Percentiles rank a stretch among this genome's conserved stretches.
phyloP scores from a whole-genome alignment of 1,284 basidiomycete genomes.

The Cryptococcus sp. region DNA sequence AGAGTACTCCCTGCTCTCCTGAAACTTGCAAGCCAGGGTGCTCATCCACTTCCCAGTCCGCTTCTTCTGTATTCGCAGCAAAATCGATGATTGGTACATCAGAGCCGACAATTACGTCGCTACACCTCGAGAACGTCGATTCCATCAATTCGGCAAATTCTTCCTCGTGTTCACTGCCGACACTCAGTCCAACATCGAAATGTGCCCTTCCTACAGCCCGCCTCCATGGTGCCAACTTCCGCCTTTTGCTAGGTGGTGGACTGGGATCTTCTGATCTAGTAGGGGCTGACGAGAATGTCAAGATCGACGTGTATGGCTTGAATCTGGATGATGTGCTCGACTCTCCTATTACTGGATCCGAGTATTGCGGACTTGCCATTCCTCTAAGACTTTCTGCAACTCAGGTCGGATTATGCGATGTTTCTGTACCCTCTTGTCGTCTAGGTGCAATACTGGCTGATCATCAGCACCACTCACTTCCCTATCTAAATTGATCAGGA shows the following conservation, averaged over 20 bases:
- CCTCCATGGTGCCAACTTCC: conserved; percentile 17
- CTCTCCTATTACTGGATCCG: not conserved
- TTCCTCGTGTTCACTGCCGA: conserved; percentile 9
- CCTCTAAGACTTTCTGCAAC: conserved; percentile 30
- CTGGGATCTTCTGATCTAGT: not conserved
- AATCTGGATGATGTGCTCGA: conserved; percentile 1
- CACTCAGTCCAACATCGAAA: conserved; percentile 8
- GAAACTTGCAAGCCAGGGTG: not conserved
- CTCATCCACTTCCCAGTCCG: not conserved
- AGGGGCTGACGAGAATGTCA: conserved; percentile 3
- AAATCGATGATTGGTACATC: conserved; percentile 10
- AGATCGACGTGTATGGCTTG: conserved; percentile 13
- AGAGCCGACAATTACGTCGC: conserved; percentile 8
- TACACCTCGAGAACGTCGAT: conserved; percentile 13
- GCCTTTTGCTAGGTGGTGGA: too few species aligned
- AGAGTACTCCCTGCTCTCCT: not conserved
- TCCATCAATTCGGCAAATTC: conserved; percentile 8
- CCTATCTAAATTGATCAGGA: not conserved
- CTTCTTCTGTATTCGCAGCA: not conserved
- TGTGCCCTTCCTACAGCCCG: conserved; percentile 12
- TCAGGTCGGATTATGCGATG: conserved; percentile 38
- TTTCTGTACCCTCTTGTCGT: conserved; percentile 38
- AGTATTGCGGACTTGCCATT: conserved; percentile 22
- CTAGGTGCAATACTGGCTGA: conserved; percentile 46
- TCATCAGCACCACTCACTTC: not conserved